Percentiles rank a stretch among this genome's conserved stretches.
Evolutionary conservation across 148 eudicot species (phyloP).

Genomic region (Rhododendron williamsianum): DNA sequence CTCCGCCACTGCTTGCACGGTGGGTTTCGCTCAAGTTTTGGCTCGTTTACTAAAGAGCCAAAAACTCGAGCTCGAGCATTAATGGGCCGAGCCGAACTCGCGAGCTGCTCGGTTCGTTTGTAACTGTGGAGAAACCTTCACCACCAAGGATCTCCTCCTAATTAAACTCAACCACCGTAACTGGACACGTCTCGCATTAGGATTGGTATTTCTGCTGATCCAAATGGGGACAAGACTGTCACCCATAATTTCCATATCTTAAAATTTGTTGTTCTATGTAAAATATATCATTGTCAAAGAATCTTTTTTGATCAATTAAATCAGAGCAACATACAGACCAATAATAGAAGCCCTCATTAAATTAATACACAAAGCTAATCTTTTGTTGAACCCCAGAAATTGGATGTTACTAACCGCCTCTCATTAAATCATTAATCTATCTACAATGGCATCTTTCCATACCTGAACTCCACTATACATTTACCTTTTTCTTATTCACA

Average conservation of each 20-base stretch:
- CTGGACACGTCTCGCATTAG: slow-evolving; percentile 3
- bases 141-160: background rate
- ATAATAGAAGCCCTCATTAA: slow-evolving; percentile 20
- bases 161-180: background rate
- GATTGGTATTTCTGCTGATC: background rate
- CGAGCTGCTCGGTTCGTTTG: no score
- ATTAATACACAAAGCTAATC: slow-evolving; percentile 11
- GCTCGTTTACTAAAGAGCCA: no score
- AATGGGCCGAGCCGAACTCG: no score
- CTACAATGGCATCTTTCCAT: slow-evolving; percentile 25
- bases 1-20: no score
- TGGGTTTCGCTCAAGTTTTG: no score
- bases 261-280: slow-evolving; percentile 5
- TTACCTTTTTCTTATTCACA: slow-evolving; percentile 14
- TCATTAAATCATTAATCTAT: slow-evolving; percentile 14
- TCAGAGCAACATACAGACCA: slow-evolving; percentile 19
- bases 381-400: slow-evolving; percentile 9
- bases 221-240: background rate
- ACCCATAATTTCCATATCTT: background rate
- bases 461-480: slow-evolving; percentile 37
- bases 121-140: background rate
- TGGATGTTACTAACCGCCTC: slow-evolving; percentile 24
- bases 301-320: slow-evolving; percentile 30
- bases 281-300: slow-evolving; percentile 30
- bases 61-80: no score